Evolutionary conservation across 2,329 filamentous ascomycete species (phyloP).

Genomic region (Fusarium nanum): DNA sequence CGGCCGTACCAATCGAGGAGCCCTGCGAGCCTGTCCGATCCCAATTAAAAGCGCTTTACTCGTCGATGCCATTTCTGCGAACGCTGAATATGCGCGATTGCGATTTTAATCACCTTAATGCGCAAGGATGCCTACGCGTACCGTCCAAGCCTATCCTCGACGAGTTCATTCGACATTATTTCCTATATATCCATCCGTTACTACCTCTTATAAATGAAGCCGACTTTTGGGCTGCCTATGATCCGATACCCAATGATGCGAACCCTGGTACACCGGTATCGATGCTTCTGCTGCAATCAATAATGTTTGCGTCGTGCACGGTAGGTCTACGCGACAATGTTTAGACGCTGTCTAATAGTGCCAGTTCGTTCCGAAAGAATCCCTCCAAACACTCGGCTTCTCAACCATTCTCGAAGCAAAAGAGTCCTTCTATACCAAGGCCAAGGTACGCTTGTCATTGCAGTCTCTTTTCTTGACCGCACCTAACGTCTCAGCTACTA

Average conservation of each 20-base stretch:
- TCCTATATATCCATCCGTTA: conserved; percentile 36
- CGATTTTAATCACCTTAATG: conserved; percentile 26
- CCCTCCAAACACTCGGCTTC: conserved; percentile 30
- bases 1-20: background rate
- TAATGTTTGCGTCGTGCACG: conserved; percentile 40
- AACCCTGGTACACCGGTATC: conserved; percentile 24
- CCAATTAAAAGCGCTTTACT: conserved; percentile 37
- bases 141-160: conserved; percentile 37
- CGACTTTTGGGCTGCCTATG: conserved; percentile 35
- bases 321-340: conserved; percentile 10
- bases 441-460: conserved; percentile 20
- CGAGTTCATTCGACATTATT: conserved; percentile 36
- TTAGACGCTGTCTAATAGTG: background rate
- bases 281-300: conserved; percentile 31
- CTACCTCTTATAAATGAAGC: conserved; percentile 35
- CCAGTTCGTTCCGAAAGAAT: conserved; percentile 30
- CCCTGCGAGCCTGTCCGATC: conserved; percentile 16
- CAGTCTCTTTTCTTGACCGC: rapidly evolving
- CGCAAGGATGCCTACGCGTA: conserved; percentile 34
- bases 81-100: conserved; percentile 31
- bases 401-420: conserved; percentile 31
- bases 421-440: conserved; percentile 37
- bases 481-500: conserved; percentile 21
- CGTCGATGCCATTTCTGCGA: conserved; percentile 33
- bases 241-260: background rate